Evolutionary conservation across 2,329 filamentous ascomycete genomes (phyloP).

Genomic region (Chalaropsis ovoidea): DNA sequence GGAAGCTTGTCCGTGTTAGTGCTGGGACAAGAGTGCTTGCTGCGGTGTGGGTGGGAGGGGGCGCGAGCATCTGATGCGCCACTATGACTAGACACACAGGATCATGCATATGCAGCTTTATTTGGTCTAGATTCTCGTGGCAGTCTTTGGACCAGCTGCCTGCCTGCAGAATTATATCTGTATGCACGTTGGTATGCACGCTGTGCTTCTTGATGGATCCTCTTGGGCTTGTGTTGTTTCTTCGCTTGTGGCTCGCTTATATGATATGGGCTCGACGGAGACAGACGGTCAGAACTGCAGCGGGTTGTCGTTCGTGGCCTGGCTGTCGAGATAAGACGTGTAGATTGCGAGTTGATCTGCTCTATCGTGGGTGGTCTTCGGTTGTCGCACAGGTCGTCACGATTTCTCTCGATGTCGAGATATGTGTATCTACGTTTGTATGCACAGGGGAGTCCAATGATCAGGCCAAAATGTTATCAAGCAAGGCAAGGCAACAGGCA

Average conservation of each 20-base stretch:
- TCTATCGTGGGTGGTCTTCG: not conserved
- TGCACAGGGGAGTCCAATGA: too few species aligned
- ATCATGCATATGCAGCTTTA: not conserved
- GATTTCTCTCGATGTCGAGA: too few species aligned
- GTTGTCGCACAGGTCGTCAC: not conserved
- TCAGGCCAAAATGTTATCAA: not conserved
- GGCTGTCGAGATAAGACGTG: not conserved
- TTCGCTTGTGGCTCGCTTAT: not conserved
- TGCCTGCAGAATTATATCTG: not conserved
- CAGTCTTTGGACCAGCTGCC: not conserved
- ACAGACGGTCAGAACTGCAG: too few species aligned
- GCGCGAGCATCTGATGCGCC: not conserved
- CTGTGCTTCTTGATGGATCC: not conserved
- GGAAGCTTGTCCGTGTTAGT: not conserved
- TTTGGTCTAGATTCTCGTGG: not conserved
- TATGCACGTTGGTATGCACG: not conserved
- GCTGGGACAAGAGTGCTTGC: not conserved
- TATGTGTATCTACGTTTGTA: too few species aligned
- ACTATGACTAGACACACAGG: not conserved
- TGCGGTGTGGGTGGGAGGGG: not conserved
- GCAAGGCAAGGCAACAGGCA: not conserved
- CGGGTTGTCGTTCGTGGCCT: not conserved
- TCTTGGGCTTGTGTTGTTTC: constrained; percentile 5
- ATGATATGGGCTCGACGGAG: too few species aligned
- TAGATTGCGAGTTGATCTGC: not conserved